Evolutionary conservation across 1,284 basidiomycete genomes (phyloP), one percentile per base, ranked within the genome.

Genomic region (Cryptococcus wingfieldii): DNA sequence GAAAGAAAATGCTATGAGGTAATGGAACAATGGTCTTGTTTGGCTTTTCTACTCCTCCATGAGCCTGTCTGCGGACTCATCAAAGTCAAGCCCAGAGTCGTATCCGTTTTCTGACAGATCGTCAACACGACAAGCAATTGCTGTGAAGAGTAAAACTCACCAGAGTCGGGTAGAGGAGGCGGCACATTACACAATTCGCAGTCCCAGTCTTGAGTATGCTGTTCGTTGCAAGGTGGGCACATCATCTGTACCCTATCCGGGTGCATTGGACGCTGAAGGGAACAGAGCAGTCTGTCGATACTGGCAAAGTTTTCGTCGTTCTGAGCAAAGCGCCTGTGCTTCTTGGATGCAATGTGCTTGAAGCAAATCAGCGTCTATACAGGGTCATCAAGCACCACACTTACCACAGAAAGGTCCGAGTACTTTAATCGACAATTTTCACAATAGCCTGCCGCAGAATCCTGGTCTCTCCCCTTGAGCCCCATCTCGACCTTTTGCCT

Each of bases 351-450:
- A 53, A 90, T 82, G 72, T 99, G 96, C 90, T 98, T 61, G 50
- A 38, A 16, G 37, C 59, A 5, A 57, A 53, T 54, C 42, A 47
- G 31, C 46, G 28, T 13, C 9, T 9, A 39, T 14, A 25, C 10
- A 18, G 13, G 25, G 23, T 28, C n/a, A 27, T 4, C 19, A 8
- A 16, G 19, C 10, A 42, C n/a, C 31, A 25, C 18, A 79, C 86
- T 70, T 65, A 95, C 93, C 62, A 81, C 76, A 60, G 85, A 84
- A 67, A 98, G 95, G 76, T 97, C 88, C 0, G 88, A 86, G 71
- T 94, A 99, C 73, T 92, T 90, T 54, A 83, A 71, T 23, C 95
- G 83, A 76, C 96, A 99, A 75, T 94, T 96, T 73, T 99, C 96
- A 77, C 96, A 99, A 77, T 98, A 98, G 10, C 96, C 96, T 7